Evolutionary conservation across 2,329 filamentous ascomycete genomes (phyloP), one percentile per base, ranked within the genome.

Genomic region (Diplocarpon mali): DNA sequence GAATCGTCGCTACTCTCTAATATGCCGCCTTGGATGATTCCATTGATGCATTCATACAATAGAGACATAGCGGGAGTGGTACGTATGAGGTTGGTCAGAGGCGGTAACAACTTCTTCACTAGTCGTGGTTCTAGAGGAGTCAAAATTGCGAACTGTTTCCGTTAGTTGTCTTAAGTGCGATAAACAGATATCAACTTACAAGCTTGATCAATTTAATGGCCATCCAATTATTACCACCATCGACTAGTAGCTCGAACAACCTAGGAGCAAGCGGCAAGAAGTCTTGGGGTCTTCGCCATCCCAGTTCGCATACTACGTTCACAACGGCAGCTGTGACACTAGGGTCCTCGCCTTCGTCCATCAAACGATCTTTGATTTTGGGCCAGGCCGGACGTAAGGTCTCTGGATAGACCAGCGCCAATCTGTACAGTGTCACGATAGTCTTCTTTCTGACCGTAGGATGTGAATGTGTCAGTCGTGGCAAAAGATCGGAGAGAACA

Each of bases 181-280:
- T 28, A 47, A 42, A 16, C 14, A 14, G 44, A 29, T 9, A 16
- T 12, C 27, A 31, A 67, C 76, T 54, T 64, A 90, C 86, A 51
- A 98, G 74, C 67, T 98, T 98, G 63, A 98, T 96, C 51, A 98
- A 78, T 64, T 98, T 98, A 62, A 98, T 98, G 47, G 89, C 89
- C 90, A 98, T 96, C 92, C 92, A 98, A 65, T 98, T 98, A 65
- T 98, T 96, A 31, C 84, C 84, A 45, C 88, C 83, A 49, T 93
- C 84, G 11, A 95, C 89, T 20, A 98, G 69, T 14, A 98, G 72
- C 60, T 95, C 89, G 58, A 96, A 98, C 20, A 98, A 67, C 47
- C 92, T 75, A 8, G 92, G 92, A 0, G 92, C 92, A 27, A 98
- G 71, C 12, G 92, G 86, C 27, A 98, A 70, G 57, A 96, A 96